phyloP scores from a whole-genome alignment of 1,284 basidiomycete genomes.

The Calocybe gambosa region DNA sequence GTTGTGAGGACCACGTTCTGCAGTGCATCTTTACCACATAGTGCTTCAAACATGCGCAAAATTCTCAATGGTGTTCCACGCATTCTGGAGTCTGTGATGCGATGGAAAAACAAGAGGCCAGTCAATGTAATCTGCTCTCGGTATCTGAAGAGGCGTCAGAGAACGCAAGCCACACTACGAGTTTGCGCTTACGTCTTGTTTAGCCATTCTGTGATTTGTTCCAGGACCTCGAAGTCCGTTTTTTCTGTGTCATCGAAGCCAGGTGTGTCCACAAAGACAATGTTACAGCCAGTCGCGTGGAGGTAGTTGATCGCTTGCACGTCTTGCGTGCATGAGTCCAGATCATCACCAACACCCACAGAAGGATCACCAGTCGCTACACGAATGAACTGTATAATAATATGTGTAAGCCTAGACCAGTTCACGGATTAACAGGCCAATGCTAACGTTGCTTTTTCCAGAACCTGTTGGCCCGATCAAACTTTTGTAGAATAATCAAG shows the following conservation, averaged over 20 bases:
- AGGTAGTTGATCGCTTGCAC: constrained; percentile 13
- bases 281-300: constrained; percentile 12
- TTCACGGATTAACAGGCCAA: no score
- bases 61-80: constrained; percentile 17
- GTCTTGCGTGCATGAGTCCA: constrained; percentile 17
- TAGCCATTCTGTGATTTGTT: constrained; percentile 21
- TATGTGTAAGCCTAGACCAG: background rate
- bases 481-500: constrained; percentile 7
- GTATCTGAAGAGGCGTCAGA: constrained; percentile 13
- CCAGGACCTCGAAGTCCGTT: constrained; percentile 20
- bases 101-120: constrained; percentile 21
- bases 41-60: constrained; percentile 18
- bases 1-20: constrained; percentile 18
- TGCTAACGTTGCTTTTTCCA: constrained; percentile 21
- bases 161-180: background rate
- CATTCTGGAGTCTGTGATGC: constrained; percentile 20
- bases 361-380: constrained; percentile 8
- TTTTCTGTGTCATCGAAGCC: constrained; percentile 22
- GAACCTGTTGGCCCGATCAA: constrained; percentile 22
- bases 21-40: constrained; percentile 18
- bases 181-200: constrained; percentile 17
- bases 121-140: constrained; percentile 15
- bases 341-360: constrained; percentile 13
- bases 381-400: constrained; percentile 15
- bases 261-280: constrained; percentile 24